Conservation (phyloP, 2,329 filamentous ascomycete genomes). For the Xylaria sp. region DNA sequence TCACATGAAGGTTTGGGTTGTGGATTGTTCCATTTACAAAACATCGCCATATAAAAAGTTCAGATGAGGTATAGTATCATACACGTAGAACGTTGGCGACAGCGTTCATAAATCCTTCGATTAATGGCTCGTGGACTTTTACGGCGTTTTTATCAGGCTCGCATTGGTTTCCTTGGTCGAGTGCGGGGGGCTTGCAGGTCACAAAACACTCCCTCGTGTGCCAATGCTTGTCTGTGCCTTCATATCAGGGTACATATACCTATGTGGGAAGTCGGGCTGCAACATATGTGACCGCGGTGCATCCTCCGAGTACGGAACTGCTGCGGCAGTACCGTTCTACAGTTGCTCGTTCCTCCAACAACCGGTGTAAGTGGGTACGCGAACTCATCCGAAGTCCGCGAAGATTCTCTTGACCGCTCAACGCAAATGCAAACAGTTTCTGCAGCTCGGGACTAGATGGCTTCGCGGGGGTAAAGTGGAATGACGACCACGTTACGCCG, state of each 20-base stretch:
- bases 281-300: slow-evolving; percentile 1
- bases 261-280: slow-evolving; percentile 8
- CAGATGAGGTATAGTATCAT: not conserved
- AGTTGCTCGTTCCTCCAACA: slow-evolving; percentile 5
- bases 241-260: slow-evolving; percentile 17
- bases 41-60: not conserved
- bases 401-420: slow-evolving; percentile 1
- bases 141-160: not conserved
- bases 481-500: not conserved
- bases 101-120: not conserved
- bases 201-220: slow-evolving; percentile 7
- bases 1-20: not conserved
- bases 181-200: slow-evolving; percentile 23
- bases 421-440: not conserved
- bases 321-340: not conserved
- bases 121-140: not conserved
- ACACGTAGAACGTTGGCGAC: not conserved
- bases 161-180: slow-evolving; percentile 2
- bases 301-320: slow-evolving; percentile 6
- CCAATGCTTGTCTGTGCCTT: slow-evolving; percentile 9
- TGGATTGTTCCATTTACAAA: not conserved
- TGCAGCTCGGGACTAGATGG: not conserved
- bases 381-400: slow-evolving; percentile 1
- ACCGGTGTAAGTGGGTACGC: slow-evolving; percentile 6
- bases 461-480: not conserved